Evolutionary conservation across 108 stramenopile species (phyloP), one percentile per base, ranked within the genome.

Genomic region (Epithemia pelagica): DNA sequence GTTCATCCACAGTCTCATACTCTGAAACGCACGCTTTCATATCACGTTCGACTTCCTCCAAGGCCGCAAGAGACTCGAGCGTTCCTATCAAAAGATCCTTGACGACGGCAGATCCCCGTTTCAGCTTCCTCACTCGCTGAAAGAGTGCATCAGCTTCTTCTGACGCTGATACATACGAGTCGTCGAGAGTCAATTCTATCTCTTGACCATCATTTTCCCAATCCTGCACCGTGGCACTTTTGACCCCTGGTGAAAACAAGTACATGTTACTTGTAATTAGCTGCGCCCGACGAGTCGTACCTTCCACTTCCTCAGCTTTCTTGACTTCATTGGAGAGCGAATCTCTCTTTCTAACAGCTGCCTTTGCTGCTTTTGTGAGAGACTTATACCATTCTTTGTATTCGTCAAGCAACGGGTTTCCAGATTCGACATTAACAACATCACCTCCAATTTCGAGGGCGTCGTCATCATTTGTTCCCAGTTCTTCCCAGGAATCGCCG

Each of bases 141-240:
- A 91, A 94, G 23, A 89, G 63, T 19, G 86, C 83, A 75, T 91
- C 89, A 20, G 93, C 89, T 70, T 92, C 91, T 55, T 67, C 88
- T 52, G 83, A 73, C 26, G 87, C 86, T 27, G 83, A 78, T 8
- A 59, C 64, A 60, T 88, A 89, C 24, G 79, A 66, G 15, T 74
- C 65, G 61, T 86, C 75, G 46, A 89, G 65, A 27, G 54, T 64
- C 30, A 92, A 68, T 61, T 84, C 76, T 0, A 92, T 76, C 54
- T 79, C 65, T 28, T 70, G 58, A 0, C 88, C 91, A 62, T 74
- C 85, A 70, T 88, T 86, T 25, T 90, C 85, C 91, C 91, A 92
- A 73, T 92, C 91, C 70, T 84, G 76, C 23, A 92, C 84, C 24
- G 66, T 79, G 1, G 74, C 80, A n/a, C 74, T 70, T 22, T 69